Base-by-base conservation (phyloP, 2,329 filamentous ascomycete species). In the Cladosporium sphaerospermum region DNA sequence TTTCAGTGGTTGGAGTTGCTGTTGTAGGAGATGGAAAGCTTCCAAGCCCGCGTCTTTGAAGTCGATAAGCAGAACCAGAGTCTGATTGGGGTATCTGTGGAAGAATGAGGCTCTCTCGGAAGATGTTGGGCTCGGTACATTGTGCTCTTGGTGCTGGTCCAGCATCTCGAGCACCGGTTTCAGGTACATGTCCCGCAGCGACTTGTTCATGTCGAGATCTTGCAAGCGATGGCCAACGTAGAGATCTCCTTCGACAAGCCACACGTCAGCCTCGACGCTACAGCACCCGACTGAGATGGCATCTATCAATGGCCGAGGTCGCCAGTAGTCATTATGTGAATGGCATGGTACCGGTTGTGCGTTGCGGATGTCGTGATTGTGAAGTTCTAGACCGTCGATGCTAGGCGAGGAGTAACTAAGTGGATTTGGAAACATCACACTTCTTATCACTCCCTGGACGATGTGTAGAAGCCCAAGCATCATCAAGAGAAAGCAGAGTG, bases 251-350 rank as follows among this genome's bases (percentile, higher is more conserved):
- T 77, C 73, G 44, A 77, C 77, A 1, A 80, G 71, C 81, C 83
- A 88, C 18, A 89, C 78, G 62, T 89, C 86, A 3, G 83, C 84
- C 68, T 89, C 85, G 3, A 86, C 74, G 8, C 82, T 78, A 6
- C 80, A 78, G 59, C 81, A 85, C 2, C 83, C 82, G 76, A 73
- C 4, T 78, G 75, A 16, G 2, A 64, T 45, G 23, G 85, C 85
- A 9, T 81, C 81, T 60, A 80, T 83, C 3, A 89, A 72, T 0
- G 85, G 84, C 0, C 78, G 72, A 14, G 73, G 72, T 46, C 82
- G 78, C 81, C 81, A 85, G 67, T 88, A 88, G 65, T 88, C 84
- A 60, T 88, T 87, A 64, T 88, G 84, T 1, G 81, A 85, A 64
- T 86, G 83, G 57, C 82, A 84, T 2, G 74, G 71, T 33, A 83